These are phyloP conservation scores for Fusarium abutilonis DNA, from an alignment of 2,329 filamentous ascomycete genomes.

Conservation along the genomic window DNA sequence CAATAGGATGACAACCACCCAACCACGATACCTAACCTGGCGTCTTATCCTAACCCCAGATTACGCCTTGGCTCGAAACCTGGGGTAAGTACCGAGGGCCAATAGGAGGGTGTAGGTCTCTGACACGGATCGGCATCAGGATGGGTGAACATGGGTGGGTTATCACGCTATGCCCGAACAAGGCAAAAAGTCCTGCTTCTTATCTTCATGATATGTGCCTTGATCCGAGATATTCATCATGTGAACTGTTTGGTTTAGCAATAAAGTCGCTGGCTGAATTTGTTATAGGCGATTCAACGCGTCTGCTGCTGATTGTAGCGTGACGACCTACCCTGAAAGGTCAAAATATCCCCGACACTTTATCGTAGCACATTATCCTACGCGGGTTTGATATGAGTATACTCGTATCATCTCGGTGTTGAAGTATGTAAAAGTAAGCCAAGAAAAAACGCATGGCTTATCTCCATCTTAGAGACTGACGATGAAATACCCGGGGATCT, in stretches of 20 bases:
- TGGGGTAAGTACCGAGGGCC: conserved; percentile 8
- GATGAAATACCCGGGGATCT: no score
- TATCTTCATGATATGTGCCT: conserved; percentile 13
- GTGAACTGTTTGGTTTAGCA: background rate
- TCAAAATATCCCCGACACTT: background rate
- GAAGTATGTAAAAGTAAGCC: no score
- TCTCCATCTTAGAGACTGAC: no score
- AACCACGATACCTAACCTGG: background rate
- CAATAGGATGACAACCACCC: background rate
- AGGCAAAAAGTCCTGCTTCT: conserved; percentile 29
- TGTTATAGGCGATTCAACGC: conserved; percentile 1
- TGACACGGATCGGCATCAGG: conserved; percentile 8
- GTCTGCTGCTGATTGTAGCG: no score
- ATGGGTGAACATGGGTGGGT: background rate
- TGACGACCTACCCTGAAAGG: conserved; percentile 6
- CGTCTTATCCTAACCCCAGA: conserved; percentile 10
- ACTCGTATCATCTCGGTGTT: no score
- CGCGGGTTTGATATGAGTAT: no score
- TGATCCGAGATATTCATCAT: conserved; percentile 5
- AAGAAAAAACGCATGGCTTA: no score
- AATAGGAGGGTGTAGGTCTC: conserved; percentile 13
- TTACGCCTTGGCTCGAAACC: conserved; percentile 6
- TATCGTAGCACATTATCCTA: background rate
- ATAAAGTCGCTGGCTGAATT: background rate
- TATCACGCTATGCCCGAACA: conserved; percentile 22